Evolutionary conservation across 2,329 filamentous ascomycete species (phyloP), one percentile per base, ranked within the genome.

Genomic region (Ascochyta clinopodiicola): DNA sequence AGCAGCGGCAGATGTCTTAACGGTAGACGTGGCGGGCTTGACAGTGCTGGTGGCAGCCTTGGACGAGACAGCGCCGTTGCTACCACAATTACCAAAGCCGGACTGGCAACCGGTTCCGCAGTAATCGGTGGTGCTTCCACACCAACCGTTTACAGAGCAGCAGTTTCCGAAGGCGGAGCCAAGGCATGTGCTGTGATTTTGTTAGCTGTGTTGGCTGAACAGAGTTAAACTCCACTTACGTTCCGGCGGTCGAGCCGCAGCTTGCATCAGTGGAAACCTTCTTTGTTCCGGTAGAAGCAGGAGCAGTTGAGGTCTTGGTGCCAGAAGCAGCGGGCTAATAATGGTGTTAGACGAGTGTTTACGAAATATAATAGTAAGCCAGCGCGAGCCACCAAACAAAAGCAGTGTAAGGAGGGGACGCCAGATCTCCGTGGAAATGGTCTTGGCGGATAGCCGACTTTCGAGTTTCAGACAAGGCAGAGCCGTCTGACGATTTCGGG

Each of bases 161-260:
- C 80, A 81, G 61, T 77, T 71, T 4, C 79, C 79, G 56, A 78
- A 80, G 5, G 65, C 50, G 49, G 75, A 77, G 29, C 78, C 79
- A 15, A 69, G 57, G 63, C 80, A 81, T 12, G 78, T 80, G 31
- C 38, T 40, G 24, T 6, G n/a, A 4, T 25, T 15, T 17, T 17
- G 35, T 60, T 39, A 60, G 46, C 27, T 17, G 15, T 12, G 22
- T 40, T n/a, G 10, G 15, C 4, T 15, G 22, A 17, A 32, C 25
- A 12, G 6, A n/a, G 15, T 13, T 27, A 0, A 12, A 29, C 17
- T 15, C 31, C 5, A 57, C 61, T 58, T 52, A 61, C 59, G 45
- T 75, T 36, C 74, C 74, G 17, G 71, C 72, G 31, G 68, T 64
- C 19, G 75, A 76, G 38, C 78, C 79, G 51, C 79, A 81, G 19